phyloP scores from a whole-genome alignment of 192 early-diverging fungal genomes.

The Globomyces pollinis-pini region DNA sequence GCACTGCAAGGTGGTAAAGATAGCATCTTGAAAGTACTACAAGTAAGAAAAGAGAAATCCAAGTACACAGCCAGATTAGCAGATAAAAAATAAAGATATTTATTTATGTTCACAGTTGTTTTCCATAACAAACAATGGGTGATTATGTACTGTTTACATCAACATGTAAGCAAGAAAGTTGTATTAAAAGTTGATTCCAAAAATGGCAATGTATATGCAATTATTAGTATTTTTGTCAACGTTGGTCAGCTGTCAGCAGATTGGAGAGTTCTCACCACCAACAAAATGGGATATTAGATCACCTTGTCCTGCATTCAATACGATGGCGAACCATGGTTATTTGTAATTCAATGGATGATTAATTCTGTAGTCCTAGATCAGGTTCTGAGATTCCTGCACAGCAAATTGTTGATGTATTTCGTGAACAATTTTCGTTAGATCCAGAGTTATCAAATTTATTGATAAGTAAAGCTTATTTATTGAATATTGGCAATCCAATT shows the following conservation, averaged over 20 bases:
- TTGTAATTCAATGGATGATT: background rate
- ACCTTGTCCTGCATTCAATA: slow-evolving; percentile 8
- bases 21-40: background rate
- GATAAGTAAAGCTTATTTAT: background rate
- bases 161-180: too few species aligned
- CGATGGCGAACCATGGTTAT: slow-evolving; percentile 27
- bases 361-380: background rate
- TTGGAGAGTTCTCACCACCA: background rate
- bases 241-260: too few species aligned
- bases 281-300: background rate
- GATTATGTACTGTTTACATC: too few species aligned
- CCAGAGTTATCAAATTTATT: too few species aligned
- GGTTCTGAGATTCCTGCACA: background rate
- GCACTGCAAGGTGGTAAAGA: background rate
- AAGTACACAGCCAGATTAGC: too few species aligned
- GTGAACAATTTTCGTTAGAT: too few species aligned
- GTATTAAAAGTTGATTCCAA: too few species aligned
- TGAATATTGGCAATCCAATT: background rate
- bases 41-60: background rate
- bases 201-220: too few species aligned
- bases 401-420: background rate
- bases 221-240: too few species aligned
- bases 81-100: too few species aligned
- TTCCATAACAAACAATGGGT: too few species aligned
- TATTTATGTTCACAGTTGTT: too few species aligned